Base-by-base conservation (phyloP, 805 yeast genomes). In the Metschnikowia hibisci region DNA sequence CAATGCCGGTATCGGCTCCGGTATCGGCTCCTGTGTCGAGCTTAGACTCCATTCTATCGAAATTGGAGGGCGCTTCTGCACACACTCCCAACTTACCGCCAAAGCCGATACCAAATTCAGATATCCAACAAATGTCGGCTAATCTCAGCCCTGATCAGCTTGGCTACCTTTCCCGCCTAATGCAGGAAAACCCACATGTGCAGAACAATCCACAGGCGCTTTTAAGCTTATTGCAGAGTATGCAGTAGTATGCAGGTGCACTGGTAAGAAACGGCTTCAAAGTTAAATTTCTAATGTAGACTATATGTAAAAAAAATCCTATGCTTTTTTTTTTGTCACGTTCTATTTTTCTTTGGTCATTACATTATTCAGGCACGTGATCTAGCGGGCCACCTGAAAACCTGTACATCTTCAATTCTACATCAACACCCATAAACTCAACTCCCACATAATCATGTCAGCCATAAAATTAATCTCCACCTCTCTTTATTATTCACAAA, bases 41-140 rank as follows among this genome's bases (percentile, higher is more conserved):
- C 20, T 53, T 62, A 39, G 56, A 57, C 27, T 54, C 61, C 4
- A 64, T 63, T 39, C 50, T 64, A 14, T 57, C 56, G 40, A 55
- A 57, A 39, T 52, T 63, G 25, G 59, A 57, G n/a, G 57, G 56
- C 23, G 9, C 44, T 4, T 16, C 39, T 2, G 11, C 14, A 8
- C 23, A 32, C 26, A 13, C 20, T 11, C 27, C 31, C 10, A 34
- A 14, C 20, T 18, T 23, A 12, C 39, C 36, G 22, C 45, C 11
- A 14, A 33, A 34, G 23, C 36, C 26, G 12, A 22, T 10, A 22
- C 32, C 18, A 20, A 6, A 15, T 10, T 6, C 12, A 28, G 32
- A 38, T n/a, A 15, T 27, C 16, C 30, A 27, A 34, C 35, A 48
- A 5, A 33, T 36, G 14, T 38, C 43, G 10, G 39, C 42, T 12